These are phyloP conservation scores for Singerocomus rubriflavus DNA, from an alignment of 1,284 basidiomycete species.

Conservation along the genomic window DNA sequence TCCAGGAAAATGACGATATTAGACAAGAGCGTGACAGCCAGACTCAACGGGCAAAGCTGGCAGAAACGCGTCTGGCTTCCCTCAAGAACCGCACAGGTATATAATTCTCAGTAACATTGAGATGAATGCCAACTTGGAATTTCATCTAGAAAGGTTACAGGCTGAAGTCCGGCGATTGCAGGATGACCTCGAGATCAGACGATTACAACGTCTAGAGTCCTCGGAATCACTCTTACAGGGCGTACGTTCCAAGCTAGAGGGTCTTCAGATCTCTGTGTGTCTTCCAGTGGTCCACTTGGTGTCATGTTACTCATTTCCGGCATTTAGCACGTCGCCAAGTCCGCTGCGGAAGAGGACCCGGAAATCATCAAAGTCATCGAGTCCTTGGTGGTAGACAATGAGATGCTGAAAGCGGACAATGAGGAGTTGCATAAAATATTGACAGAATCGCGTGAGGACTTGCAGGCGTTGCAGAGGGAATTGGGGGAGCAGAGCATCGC, in stretches of 20 bases:
- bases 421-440: constrained; percentile 74
- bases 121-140: constrained; percentile 3
- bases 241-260: constrained; percentile 64
- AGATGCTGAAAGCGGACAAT: constrained; percentile 77
- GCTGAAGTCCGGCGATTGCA: constrained; percentile 62
- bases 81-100: constrained; percentile 62
- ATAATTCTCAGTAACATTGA: constrained; percentile 24
- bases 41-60: constrained; percentile 62
- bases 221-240: constrained; percentile 73
- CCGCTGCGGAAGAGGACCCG: constrained; percentile 45
- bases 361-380: constrained; percentile 73
- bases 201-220: constrained; percentile 63
- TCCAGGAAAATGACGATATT: constrained; percentile 81
- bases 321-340: constrained; percentile 43
- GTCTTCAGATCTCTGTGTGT: constrained; percentile 57
- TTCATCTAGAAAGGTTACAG: constrained; percentile 64
- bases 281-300: background rate
- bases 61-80: constrained; percentile 63
- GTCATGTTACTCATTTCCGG: constrained; percentile 11
- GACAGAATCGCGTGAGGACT: constrained; percentile 73
- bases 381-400: constrained; percentile 80
- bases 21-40: constrained; percentile 81
- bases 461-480: constrained; percentile 67
- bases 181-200: constrained; percentile 63
- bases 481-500: constrained; percentile 65